A percentile compares a stretch with the other conserved stretches of the same genome.
phyloP scores from a whole-genome alignment of 192 early-diverging fungal genomes.

The Coemansia sp. region DNA sequence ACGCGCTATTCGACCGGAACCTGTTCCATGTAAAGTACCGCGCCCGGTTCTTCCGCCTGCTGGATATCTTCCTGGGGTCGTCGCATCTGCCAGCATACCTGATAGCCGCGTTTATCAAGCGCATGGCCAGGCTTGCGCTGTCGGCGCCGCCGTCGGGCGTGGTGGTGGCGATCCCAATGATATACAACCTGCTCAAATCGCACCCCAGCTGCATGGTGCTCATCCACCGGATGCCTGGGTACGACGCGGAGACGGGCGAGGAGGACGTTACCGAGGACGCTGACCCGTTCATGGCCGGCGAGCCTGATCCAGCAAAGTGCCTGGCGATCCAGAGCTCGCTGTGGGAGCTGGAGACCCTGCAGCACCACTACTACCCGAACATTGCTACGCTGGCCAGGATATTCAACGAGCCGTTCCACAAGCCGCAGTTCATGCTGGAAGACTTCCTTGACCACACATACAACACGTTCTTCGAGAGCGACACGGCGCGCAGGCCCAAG shows the following conservation, averaged over 20 bases:
- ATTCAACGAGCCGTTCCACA: slow-evolving; percentile 83
- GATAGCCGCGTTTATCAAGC: slow-evolving; percentile 90
- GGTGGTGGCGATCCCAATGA: slow-evolving; percentile 80
- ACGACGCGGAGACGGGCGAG: slow-evolving; percentile 40
- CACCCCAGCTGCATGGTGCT: slow-evolving; percentile 86
- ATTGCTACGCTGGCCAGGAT: slow-evolving; percentile 79
- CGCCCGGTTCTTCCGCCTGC: slow-evolving; percentile 88
- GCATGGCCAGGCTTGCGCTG: slow-evolving; percentile 76
- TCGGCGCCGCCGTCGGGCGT: slow-evolving; percentile 80
- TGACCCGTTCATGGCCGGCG: slow-evolving; percentile 47
- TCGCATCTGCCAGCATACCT: slow-evolving; percentile 82
- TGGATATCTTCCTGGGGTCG: slow-evolving; percentile 83
- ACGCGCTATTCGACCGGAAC: slow-evolving; percentile 82
- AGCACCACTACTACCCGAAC: slow-evolving; percentile 81
- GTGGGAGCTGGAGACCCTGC: slow-evolving; percentile 90
- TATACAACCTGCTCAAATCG: slow-evolving; percentile 86
- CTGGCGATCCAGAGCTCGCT: slow-evolving; percentile 78
- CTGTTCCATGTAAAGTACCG: slow-evolving; percentile 92
- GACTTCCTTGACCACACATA: slow-evolving; percentile 95
- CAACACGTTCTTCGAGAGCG: slow-evolving; percentile 64
- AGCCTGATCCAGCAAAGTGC: slow-evolving; percentile 72
- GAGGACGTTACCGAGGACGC: slow-evolving; percentile 10
- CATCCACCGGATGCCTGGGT: slow-evolving; percentile 65
- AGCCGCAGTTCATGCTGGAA: slow-evolving; percentile 82
- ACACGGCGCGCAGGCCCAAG: slow-evolving; percentile 55